Conservation (phyloP, 176 grass and related monocot species). For the Triticum aestivum region DNA sequence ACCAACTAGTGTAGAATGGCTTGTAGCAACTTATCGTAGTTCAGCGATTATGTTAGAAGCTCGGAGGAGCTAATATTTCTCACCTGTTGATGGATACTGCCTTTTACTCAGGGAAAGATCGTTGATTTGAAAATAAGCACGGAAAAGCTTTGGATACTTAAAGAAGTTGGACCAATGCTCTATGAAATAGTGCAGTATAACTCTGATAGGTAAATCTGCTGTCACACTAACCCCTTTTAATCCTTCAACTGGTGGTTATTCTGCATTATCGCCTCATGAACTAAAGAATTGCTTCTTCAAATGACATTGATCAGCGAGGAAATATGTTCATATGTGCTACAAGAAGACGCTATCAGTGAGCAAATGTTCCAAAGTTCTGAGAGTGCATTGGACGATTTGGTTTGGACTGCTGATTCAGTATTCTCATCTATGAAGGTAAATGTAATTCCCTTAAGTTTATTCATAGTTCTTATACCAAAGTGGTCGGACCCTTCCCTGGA, state of each 20-base stretch:
- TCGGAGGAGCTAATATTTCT: slow-evolving; percentile 11
- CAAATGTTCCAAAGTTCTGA: slow-evolving; percentile 95
- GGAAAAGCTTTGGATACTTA: slow-evolving; percentile 91
- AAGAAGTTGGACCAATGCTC: slow-evolving; percentile 73
- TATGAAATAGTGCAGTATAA: slow-evolving; percentile 79
- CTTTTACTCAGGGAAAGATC: slow-evolving; percentile 63
- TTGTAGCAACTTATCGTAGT: slow-evolving; percentile 8
- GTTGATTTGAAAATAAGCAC: slow-evolving; percentile 76
- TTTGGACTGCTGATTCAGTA: slow-evolving; percentile 80
- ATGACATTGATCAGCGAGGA: slow-evolving; percentile 43
- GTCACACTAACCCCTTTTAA: slow-evolving; percentile 25
- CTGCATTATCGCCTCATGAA: background rate
- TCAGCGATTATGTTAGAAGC: background rate
- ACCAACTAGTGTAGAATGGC: background rate
- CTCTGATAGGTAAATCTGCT: slow-evolving; percentile 58
- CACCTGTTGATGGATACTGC: slow-evolving; percentile 34
- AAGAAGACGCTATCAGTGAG: slow-evolving; percentile 90
- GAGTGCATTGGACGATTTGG: slow-evolving; percentile 77
- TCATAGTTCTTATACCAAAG: background rate
- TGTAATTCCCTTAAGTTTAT: slow-evolving; percentile 28
- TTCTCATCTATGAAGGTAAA: slow-evolving; percentile 77
- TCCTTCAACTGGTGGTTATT: background rate
- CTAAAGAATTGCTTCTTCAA: slow-evolving; percentile 8
- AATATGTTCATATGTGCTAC: slow-evolving; percentile 62
- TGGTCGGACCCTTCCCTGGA: too few relatives aligned